Conservation (phyloP, 2,329 filamentous ascomycete species). For the Aspergillus bombycis region DNA sequence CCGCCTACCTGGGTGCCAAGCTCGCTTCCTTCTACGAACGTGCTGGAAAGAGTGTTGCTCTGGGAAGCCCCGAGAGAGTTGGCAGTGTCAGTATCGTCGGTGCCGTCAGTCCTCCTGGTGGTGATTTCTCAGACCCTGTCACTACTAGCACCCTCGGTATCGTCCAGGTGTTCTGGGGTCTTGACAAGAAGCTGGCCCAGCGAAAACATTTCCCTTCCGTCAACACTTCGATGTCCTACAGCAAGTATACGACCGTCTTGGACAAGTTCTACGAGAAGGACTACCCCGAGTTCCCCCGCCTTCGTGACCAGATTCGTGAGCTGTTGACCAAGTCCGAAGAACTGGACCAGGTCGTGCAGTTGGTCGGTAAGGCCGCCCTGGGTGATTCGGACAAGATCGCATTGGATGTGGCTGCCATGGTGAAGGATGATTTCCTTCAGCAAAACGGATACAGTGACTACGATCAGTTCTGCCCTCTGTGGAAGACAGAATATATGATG, state of each 20-base stretch:
- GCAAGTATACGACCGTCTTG: conserved; percentile 87
- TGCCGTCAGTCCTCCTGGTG: conserved; percentile 93
- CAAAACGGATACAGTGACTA: conserved; percentile 99
- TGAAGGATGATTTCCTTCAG: conserved; percentile 99
- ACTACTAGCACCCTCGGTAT: conserved; percentile 92
- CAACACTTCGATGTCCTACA: conserved; percentile 93
- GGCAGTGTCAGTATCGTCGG: conserved; percentile 98
- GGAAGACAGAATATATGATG: conserved; percentile 99
- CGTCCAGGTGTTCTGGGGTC: conserved; percentile 99
- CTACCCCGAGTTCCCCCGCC: conserved; percentile 88
- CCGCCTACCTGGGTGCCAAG: conserved; percentile 94
- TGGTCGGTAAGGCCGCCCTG: conserved; percentile 95
- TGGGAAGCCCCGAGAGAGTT: conserved; percentile 84
- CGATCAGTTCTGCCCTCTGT: conserved; percentile 97
- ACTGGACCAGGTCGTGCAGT: conserved; percentile 96
- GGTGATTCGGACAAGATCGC: conserved; percentile 99
- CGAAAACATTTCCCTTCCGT: conserved; percentile 99
- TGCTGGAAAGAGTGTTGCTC: conserved; percentile 80
- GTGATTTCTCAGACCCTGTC: conserved; percentile 98
- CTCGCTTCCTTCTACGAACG: conserved; percentile 99
- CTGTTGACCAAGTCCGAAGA: conserved; percentile 94
- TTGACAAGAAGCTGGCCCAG: conserved; percentile 99
- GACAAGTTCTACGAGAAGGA: conserved; percentile 95
- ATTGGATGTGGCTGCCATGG: conserved; percentile 82
- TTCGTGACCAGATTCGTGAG: conserved; percentile 91